Percentiles rank a stretch among this genome's conserved stretches.
These are phyloP conservation scores for Crithidia acanthocephali DNA, from an alignment of 208 protist species.

Conservation along the genomic window DNA sequence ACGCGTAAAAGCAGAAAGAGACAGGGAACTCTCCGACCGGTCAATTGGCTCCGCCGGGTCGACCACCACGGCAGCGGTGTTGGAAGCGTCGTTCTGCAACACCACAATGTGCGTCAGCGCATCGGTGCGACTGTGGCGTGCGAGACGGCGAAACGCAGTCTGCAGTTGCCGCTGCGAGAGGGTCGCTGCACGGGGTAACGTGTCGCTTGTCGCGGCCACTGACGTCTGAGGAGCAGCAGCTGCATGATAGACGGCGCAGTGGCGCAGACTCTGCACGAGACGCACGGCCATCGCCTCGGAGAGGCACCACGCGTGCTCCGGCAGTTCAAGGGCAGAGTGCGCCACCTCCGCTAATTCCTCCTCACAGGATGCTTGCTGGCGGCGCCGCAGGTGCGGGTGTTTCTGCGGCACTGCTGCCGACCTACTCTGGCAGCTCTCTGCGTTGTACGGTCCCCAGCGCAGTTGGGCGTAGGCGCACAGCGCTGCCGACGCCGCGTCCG, in stretches of 20 bases:
- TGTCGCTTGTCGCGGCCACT: no score
- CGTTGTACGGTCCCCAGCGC: conserved; percentile 10
- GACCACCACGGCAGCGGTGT: neutral
- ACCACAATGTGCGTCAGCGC: conserved; percentile 3
- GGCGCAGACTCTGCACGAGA: conserved; percentile 12
- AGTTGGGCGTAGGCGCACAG: conserved; percentile 16
- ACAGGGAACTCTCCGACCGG: neutral
- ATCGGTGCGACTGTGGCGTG: conserved; percentile 4
- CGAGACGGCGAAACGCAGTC: conserved; percentile 5
- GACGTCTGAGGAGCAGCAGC: neutral
- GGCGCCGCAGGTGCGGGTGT: neutral
- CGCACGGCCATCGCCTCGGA: conserved; percentile 21
- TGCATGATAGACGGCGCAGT: neutral
- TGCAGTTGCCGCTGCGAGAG: conserved; percentile 12
- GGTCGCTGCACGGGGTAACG: neutral
- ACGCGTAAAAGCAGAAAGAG: neutral
- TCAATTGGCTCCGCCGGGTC: neutral
- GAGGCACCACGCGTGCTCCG: conserved; percentile 13
- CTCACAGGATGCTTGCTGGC: neutral
- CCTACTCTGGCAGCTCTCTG: neutral
- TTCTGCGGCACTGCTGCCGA: neutral
- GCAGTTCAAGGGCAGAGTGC: conserved; percentile 15
- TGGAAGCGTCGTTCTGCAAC: neutral
- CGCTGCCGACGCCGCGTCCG: neutral
- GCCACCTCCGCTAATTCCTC: conserved; percentile 14